Base-by-base conservation (phyloP, 1,284 basidiomycete genomes). In the Irpex lacteus region DNA sequence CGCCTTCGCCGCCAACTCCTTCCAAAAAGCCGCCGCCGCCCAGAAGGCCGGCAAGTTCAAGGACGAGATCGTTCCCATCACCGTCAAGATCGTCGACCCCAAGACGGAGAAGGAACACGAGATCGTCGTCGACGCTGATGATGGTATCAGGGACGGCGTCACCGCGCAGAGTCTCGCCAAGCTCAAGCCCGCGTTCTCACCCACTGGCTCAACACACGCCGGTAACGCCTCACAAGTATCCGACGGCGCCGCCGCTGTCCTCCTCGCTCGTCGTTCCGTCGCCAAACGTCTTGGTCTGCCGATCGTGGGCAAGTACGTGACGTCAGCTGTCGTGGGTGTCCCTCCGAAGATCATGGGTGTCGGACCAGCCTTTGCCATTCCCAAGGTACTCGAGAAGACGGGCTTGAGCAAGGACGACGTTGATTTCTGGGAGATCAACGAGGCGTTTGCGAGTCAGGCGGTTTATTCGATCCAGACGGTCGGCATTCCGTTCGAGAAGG, bases 171-270 rank as follows among this genome's bases (percentile, higher is more conserved):
- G 86, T 69, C 82, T 99, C 63, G 77, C 79, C 62, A 98, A 98
- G 84, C 86, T 99, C 72, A 98, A 97, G 82, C 95, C 97, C 7
- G 93, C 95, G 5, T 99, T 99, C 80, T 78, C 81, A 65, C 91
- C 94, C 80, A 87, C 89, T 50, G 98, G 98, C n/a, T 79, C 85
- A 18, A 98, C 98, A 1, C 95, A 98, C 74, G 98, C 97, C 57
- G 91, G 88, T 82, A 98, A 96, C 77, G 94, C 96, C 1, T 96
- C 92, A 26, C 96, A 98, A 76, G 89, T 99, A 57, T 96, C 95
- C n/a, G 98, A 99, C 73, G 97, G 97, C 66, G 97, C 97, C 21
- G 95, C 96, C 58, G 96, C 96, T 0, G 96, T 98, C 59, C 79
- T 99, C 62, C 89, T 98, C 63, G 85, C 94, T 40, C 87, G 95